Evolutionary conservation across 305 asterid species (phyloP), one percentile per base, ranked within the genome.

Genomic region (Rubia tinctorum): DNA sequence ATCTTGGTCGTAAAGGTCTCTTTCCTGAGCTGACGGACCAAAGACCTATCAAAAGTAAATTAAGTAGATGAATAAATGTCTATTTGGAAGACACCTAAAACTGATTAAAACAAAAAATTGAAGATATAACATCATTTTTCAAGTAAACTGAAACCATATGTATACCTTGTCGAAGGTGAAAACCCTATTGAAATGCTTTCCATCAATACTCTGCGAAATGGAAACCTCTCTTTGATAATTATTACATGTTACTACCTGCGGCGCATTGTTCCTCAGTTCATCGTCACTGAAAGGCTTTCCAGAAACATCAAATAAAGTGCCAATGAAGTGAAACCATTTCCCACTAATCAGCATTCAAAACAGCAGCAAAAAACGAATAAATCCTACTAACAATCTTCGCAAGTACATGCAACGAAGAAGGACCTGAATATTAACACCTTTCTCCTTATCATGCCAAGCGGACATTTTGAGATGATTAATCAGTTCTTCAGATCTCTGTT

Each of bases 341-440:
- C 1, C 2, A 34, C 7, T 23, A 47, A 59, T 7, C 17, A 34
- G 49, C 44, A 62, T 73, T 43, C 70, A 64, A 3, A 34, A 22
- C 43, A 18, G 25, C 60, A 55, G 10, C 2, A 55, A 55, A 15
- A 34, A n/a, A 18, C 12, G 37, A 66, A 9, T 23, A 22, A 66
- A 14, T 11, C 55, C 23, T 9, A 66, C 20, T 15, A 66, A 11
- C 70, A 42, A 30, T 9, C 44, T 23, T 34, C 8, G 17, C 30
- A 37, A 63, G 49, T 82, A 94, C 99, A 97, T 85, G 86, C 99
- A 94, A 44, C 99, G 99, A 69, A 94, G 97, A 34, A 94, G 90
- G 72, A 94, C 99, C 86, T 94, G 96, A 42, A 90, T 91, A 71
- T 90, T 92, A 3, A 92, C 98, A 0, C 97, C 90, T 66, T 92